These are phyloP conservation scores for Botryosphaeria dothidea DNA, from an alignment of 2,329 filamentous ascomycete species.

Conservation along the genomic window DNA sequence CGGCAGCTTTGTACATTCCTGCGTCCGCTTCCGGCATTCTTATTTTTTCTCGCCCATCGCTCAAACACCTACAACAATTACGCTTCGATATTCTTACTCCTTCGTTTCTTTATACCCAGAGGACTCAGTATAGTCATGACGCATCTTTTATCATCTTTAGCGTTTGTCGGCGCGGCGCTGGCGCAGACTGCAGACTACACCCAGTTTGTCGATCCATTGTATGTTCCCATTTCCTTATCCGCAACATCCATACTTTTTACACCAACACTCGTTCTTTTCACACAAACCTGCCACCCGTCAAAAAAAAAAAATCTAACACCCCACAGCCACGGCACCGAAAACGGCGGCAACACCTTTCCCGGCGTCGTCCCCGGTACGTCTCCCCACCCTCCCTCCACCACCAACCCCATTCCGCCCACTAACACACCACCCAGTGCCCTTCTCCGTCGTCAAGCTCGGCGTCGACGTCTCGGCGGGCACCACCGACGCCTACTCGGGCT, in stretches of 20 bases:
- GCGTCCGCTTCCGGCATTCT: too few species aligned
- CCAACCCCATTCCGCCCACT: background rate
- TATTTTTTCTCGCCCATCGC: too few species aligned
- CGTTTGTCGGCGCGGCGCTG: background rate
- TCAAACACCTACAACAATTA: too few species aligned
- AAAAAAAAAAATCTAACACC: too few species aligned
- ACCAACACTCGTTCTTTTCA: too few species aligned
- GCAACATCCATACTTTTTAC: background rate
- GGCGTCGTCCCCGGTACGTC: conserved; percentile 34
- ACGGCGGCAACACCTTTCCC: conserved; percentile 39
- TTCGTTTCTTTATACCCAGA: background rate
- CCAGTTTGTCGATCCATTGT: conserved; percentile 40
- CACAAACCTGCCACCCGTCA: too few species aligned
- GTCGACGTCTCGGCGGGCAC: conserved; percentile 33
- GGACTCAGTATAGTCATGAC: background rate
- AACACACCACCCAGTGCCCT: conserved; percentile 28
- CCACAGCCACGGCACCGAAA: conserved; percentile 29
- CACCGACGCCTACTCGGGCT: conserved; percentile 38
- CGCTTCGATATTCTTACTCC: too few species aligned
- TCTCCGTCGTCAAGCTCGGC: conserved; percentile 39
- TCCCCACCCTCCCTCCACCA: background rate
- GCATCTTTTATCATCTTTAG: background rate
- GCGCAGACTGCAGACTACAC: conserved; percentile 25
- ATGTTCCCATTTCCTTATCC: conserved; percentile 8
- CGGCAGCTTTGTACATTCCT: too few species aligned